Evolutionary conservation across 768 basidiomycete species (phyloP), one percentile per base, ranked within the genome.

Genomic region (Leucosporidium scottii): DNA sequence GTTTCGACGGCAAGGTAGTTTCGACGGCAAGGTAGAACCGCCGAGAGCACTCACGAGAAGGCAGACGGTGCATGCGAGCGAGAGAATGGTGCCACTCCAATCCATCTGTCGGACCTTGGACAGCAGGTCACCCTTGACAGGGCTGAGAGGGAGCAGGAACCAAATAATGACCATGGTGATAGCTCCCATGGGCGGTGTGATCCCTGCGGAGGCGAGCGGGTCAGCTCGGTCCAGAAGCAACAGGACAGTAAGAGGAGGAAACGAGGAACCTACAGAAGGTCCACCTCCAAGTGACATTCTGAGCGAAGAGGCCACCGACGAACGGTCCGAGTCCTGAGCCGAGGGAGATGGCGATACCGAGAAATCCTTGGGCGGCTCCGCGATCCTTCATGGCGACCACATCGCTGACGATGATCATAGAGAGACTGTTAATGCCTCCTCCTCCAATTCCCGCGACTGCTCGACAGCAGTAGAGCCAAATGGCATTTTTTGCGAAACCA

Each of bases 341-440:
- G 21, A 66, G 54, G 0, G 67, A 65, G 30, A 76, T 72, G 2
- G 75, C 71, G 25, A 71, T 73, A 21, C 75, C 75, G 74, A 73
- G 39, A 39, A 71, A 12, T 12, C 75, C 76, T 59, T 76, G 75
- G 59, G 74, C 75, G 59, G 74, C 75, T 5, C 77, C 77, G 21
- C 77, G 61, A 3, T 76, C 75, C 31, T 74, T 71, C 50, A 77
- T 61, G 18, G 72, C 62, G 0, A 77, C 76, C n/a, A 77, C 70
- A 57, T 77, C 77, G 13, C 73, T 74, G 59, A 77, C 74, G 51
- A 78, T 74, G 57, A 74, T 72, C 76, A 77, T 77, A 20, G 69
- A 68, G 36, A 78, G 74, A 28, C 68, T 69, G 67, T 76, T 78
- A 62, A 78, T 71, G 0, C 77, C 77, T n/a, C 77, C 77, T 47